Evolutionary conservation across 225 moss, liverwort and hornwort genomes (phyloP).

Genomic region (Asterella californica): DNA sequence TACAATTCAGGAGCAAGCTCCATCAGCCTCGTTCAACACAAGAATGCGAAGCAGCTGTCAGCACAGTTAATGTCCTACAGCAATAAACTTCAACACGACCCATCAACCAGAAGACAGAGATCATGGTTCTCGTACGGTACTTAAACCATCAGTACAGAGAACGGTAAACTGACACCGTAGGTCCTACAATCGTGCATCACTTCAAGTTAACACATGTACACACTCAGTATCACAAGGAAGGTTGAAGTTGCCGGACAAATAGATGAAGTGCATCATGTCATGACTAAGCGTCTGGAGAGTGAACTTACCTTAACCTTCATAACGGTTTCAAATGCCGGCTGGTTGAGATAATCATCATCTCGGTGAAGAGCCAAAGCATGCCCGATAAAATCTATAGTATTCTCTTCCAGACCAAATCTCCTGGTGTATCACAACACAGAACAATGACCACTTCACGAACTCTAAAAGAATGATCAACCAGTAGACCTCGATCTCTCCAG

Average conservation of each 20-base stretch:
- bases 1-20: constrained; percentile 26
- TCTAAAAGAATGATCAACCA: not conserved
- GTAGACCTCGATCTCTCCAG: not conserved
- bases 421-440: constrained; percentile 27
- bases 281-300: not conserved
- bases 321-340: constrained; percentile 75
- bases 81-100: not conserved
- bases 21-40: not conserved
- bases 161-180: not conserved
- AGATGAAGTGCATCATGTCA: not conserved
- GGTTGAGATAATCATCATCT: constrained; percentile 67
- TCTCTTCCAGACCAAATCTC: constrained; percentile 73
- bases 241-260: not conserved
- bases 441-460: not conserved
- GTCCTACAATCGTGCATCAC: not conserved
- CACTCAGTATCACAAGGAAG: not conserved
- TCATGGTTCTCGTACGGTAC: too few relatives aligned
- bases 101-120: not conserved
- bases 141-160: too few relatives aligned
- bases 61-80: not conserved
- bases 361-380: constrained; percentile 86
- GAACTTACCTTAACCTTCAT: constrained; percentile 66
- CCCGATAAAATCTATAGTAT: constrained; percentile 89
- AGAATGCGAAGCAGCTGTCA: not conserved
- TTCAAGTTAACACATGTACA: not conserved